phyloP scores from a whole-genome alignment of 306 rosid genomes.

The Elaeagnus macrophylla region DNA sequence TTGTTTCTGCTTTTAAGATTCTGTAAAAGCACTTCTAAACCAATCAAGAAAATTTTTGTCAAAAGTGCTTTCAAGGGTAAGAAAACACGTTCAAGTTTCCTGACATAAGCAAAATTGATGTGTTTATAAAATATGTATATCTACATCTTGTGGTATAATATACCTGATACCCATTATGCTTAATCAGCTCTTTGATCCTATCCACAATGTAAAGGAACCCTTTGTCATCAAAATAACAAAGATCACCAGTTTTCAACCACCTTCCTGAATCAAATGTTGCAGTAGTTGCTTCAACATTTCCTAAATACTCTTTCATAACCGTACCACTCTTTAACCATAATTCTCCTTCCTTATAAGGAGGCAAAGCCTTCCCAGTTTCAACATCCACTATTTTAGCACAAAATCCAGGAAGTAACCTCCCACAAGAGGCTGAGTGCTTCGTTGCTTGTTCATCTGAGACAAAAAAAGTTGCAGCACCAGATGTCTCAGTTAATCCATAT shows the following conservation, averaged over 20 bases:
- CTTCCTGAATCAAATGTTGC: slow-evolving; percentile 51
- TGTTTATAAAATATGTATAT: too few species aligned
- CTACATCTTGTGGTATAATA: neutral
- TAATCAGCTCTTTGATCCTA: slow-evolving; percentile 80
- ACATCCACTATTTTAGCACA: slow-evolving; percentile 54
- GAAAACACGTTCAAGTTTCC: too few species aligned
- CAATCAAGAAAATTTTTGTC: neutral
- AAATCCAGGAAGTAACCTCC: slow-evolving; percentile 53
- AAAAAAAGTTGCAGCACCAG: slow-evolving; percentile 45
- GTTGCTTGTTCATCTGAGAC: slow-evolving; percentile 37
- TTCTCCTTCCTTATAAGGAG: slow-evolving; percentile 68
- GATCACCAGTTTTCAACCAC: slow-evolving; percentile 88
- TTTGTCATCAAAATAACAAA: slow-evolving; percentile 56
- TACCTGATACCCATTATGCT: slow-evolving; percentile 90
- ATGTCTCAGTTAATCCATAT: slow-evolving; percentile 76
- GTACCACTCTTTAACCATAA: slow-evolving; percentile 65
- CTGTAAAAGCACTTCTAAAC: neutral
- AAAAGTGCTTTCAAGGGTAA: too few species aligned
- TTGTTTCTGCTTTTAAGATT: neutral
- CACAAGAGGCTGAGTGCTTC: slow-evolving; percentile 43
- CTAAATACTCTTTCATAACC: slow-evolving; percentile 70
- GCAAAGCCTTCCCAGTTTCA: slow-evolving; percentile 47
- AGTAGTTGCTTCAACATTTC: slow-evolving; percentile 59
- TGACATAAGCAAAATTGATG: neutral
- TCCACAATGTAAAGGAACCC: slow-evolving; percentile 62